Conservation (phyloP, 305 asterid genomes). For the Solanum hybrid region DNA sequence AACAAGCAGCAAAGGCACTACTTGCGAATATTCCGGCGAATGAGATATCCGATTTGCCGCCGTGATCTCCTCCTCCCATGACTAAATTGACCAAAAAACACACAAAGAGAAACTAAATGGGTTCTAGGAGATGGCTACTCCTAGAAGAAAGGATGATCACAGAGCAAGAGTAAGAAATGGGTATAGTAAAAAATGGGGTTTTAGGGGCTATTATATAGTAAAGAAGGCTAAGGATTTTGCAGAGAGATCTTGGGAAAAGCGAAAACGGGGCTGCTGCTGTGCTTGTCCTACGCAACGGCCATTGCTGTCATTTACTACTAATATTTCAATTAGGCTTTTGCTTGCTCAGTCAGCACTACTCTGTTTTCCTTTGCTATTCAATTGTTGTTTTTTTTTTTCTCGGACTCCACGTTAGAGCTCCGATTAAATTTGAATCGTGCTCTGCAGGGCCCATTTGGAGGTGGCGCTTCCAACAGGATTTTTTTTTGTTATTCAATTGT, state of each 20-base stretch:
- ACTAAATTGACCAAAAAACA: neutral
- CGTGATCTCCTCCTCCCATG: conserved; percentile 51
- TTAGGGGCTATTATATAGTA: neutral
- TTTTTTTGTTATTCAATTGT: no score
- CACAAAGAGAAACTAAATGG: neutral
- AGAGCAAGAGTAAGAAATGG: neutral
- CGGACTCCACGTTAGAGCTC: fast-evolving
- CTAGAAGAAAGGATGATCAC: neutral
- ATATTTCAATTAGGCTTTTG: neutral
- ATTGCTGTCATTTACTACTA: neutral
- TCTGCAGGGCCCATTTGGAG: fast-evolving
- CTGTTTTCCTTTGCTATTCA: neutral
- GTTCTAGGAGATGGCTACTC: neutral
- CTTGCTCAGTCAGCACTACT: neutral
- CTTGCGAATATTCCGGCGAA: conserved; percentile 71
- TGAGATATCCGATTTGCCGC: conserved; percentile 67
- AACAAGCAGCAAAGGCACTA: conserved; percentile 92
- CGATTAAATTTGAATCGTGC: fast-evolving
- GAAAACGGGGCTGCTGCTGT: neutral
- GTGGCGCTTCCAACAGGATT: fast-evolving
- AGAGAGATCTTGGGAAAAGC: neutral
- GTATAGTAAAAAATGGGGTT: neutral
- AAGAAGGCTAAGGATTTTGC: neutral
- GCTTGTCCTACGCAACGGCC: neutral
- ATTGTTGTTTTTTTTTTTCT: no score